phyloP scores from a whole-genome alignment of 2,329 filamentous ascomycete genomes.

The Aaosphaeria pasadenensis region DNA sequence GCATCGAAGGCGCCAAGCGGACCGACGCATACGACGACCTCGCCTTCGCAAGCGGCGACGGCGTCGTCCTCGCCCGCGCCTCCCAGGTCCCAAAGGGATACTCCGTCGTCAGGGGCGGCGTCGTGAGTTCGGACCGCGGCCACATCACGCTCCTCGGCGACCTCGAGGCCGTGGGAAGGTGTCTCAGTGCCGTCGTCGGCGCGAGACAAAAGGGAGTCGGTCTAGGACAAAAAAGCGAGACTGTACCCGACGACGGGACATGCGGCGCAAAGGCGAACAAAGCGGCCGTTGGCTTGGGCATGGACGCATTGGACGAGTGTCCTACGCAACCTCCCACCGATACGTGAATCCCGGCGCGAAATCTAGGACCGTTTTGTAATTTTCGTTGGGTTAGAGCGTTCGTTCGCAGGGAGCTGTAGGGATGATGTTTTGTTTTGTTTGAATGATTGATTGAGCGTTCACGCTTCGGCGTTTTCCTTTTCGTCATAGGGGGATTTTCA shows the following conservation, averaged over 20 bases:
- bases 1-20: constrained; percentile 69
- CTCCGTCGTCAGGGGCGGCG: constrained; percentile 66
- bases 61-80: constrained; percentile 80
- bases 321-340: neutral
- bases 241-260: no score
- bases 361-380: no score
- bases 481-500: no score
- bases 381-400: no score
- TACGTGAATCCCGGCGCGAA: neutral
- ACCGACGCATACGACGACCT: constrained; percentile 82
- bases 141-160: constrained; percentile 88
- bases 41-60: constrained; percentile 82
- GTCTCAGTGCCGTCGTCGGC: constrained; percentile 64
- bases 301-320: no score
- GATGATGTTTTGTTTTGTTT: no score
- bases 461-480: no score
- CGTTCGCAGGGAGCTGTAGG: no score
- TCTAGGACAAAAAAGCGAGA: constrained; percentile 41
- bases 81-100: constrained; percentile 85
- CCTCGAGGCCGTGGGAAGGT: constrained; percentile 73
- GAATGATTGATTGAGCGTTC: no score
- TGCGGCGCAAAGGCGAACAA: no score
- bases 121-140: constrained; percentile 77
- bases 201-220: constrained; percentile 75
- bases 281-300: no score